Base-by-base conservation (phyloP, 805 yeast genomes). In the Lipomyces sp. region DNA sequence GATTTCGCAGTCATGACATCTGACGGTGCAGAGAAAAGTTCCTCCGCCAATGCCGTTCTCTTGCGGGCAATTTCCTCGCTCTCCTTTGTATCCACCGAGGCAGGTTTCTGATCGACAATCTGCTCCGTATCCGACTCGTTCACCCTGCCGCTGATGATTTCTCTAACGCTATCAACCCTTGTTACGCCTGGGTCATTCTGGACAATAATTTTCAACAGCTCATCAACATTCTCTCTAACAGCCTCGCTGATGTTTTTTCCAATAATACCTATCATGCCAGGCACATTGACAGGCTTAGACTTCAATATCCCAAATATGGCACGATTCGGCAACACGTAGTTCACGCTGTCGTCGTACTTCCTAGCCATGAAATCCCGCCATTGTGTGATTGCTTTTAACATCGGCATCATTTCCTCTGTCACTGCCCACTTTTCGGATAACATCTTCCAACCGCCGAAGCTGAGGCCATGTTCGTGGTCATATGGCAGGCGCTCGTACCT, bases 321-420 rank as follows among this genome's bases (percentile, higher is more conserved):
- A 72, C 89, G 95, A 74, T 91, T 92, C 4, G 97, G 86, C 94
- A 93, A 88, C 15, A 95, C 81, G 73, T 81, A 94, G 67, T 96
- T 81, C 1, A 89, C 86, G 1, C 96, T 90, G 78, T 95, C 99
- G 76, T 95, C 99, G 57, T 85, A 83, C 50, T 79, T 71, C 70
- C 96, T 83, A 1, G 98, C 98, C 45, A 84, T 74, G 1, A 67
- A 60, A 75, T 95, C 98, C 76, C 99, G 85, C 98, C 98, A 95
- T 54, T 85, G 81, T 72, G 84, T 90, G 24, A 95, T 79, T 0
- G 79, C 85, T 67, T 82, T 85, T 18, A 90, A 82, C 5, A 92
- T 75, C 0, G 83, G 83, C 60, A 84, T 83, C 34, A 84, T 79
- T 0, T 75, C 67, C 0, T 37, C 65, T 4, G 88, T 85, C 2